These are phyloP conservation scores for Phoenix dactylifera DNA, from an alignment of 176 grass and related monocot genomes.

Conservation along the genomic window DNA sequence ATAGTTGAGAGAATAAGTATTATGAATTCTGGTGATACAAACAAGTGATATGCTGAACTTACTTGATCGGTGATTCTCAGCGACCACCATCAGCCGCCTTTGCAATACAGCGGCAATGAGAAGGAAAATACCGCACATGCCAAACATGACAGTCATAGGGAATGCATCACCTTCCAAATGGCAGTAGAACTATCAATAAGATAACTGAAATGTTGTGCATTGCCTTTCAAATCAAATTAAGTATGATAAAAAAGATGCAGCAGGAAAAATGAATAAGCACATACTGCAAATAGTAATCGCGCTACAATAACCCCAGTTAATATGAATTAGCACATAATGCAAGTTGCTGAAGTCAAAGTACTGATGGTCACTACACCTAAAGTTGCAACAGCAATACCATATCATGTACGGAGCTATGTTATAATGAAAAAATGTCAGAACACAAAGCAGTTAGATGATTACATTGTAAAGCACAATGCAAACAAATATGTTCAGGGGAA, in stretches of 20 bases:
- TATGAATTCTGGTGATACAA: background rate
- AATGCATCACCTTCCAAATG: slow-evolving; percentile 9
- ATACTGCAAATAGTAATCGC: too few species aligned
- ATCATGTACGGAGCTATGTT: background rate
- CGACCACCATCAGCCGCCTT: slow-evolving; percentile 7
- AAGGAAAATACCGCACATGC: slow-evolving; percentile 13
- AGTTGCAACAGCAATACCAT: background rate
- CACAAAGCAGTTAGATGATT: background rate
- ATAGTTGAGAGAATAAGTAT: background rate
- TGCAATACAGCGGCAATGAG: slow-evolving; percentile 5
- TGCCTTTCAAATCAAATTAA: background rate
- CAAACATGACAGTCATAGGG: slow-evolving; percentile 14
- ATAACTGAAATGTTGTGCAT: background rate
- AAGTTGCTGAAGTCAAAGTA: too few species aligned
- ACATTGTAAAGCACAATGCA: slow-evolving; percentile 19
- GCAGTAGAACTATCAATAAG: background rate
- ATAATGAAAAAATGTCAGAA: background rate
- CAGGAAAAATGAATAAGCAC: too few species aligned
- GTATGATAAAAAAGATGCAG: background rate
- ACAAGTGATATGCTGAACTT: background rate
- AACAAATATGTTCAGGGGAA: slow-evolving; percentile 17
- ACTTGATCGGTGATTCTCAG: slow-evolving; percentile 13
- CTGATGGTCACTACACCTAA: background rate
- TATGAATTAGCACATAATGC: too few species aligned
- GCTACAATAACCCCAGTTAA: too few species aligned